Evolutionary conservation across 176 grass and related monocot genomes (phyloP), one percentile per base, ranked within the genome.

Genomic region (Aegilops umbellulata): DNA sequence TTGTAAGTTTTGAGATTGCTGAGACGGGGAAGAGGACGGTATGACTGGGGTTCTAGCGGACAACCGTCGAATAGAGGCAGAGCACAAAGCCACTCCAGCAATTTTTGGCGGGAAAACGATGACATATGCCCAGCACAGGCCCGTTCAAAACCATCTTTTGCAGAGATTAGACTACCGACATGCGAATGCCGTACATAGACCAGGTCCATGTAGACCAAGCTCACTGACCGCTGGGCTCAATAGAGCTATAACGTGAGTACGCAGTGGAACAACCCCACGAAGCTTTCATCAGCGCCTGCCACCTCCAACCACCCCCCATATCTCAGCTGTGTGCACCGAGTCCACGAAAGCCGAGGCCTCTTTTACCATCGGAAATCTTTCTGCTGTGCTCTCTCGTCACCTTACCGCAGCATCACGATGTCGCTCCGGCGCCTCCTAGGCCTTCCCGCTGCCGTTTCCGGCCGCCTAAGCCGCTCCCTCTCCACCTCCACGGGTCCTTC

Each of bases 191-290:
- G 11, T 64, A 4, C 25, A 6, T 27, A 64, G 24, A 15, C 25
- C 1, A 4, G 12, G 4, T 0, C 1, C 24, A 14, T 49, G 24
- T 64, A 26, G 25, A 64, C 25, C 4, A 6, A 7, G 0, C 0
- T 27, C 23, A 1, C 10, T 63, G 60, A 63, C 60, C 10, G 4
- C 4, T 26, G 23, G 60, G 23, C 10, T 25, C 60, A 10, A 4
- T 5, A 11, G 60, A 25, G 55, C 0, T n/a, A 8, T 26, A 26
- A 42, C 29, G 2, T 69, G 2, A 4, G 65, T 20, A 4, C 19
- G 8, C 3, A 0, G 68, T n/a, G 34, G 4, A 20, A 39, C 68
- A 39, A 13, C 34, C 34, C 68, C 34, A 23, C 34, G 9, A 1
- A 49, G n/a, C 58, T 61, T 60, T 61, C n/a, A 49, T 11, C 8